Evolutionary conservation across 2,329 filamentous ascomycete genomes (phyloP).

Genomic region (Colletotrichum sp.): DNA sequence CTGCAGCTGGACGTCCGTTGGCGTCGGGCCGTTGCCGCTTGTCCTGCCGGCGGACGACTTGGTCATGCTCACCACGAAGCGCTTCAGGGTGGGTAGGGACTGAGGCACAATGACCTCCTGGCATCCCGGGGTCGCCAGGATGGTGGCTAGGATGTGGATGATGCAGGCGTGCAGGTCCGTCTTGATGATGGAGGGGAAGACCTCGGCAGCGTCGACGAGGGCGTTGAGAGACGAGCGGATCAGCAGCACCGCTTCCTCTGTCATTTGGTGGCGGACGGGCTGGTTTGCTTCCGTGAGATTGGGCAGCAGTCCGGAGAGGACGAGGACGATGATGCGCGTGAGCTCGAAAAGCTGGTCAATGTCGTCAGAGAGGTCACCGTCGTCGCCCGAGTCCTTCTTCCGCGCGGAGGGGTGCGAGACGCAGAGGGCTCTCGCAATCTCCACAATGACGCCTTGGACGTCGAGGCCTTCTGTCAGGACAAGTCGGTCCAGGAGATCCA

Average conservation of each 20-base stretch:
- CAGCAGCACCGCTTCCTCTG: conserved; percentile 84
- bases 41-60: conserved; percentile 38
- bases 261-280: conserved; percentile 76
- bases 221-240: conserved; percentile 83
- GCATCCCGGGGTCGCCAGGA: conserved; percentile 84
- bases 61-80: conserved; percentile 82
- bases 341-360: conserved; percentile 98
- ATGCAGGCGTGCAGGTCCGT: conserved; percentile 96
- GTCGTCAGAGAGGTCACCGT: conserved; percentile 88
- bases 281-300: conserved; percentile 74
- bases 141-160: conserved; percentile 93
- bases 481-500: conserved; percentile 92
- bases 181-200: conserved; percentile 96
- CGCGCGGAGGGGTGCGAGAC: conserved; percentile 90
- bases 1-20: conserved; percentile 73
- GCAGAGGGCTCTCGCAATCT: conserved; percentile 89
- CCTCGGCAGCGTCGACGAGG: conserved; percentile 90
- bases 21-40: conserved; percentile 41
- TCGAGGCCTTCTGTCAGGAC: conserved; percentile 89
- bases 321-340: conserved; percentile 93
- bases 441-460: conserved; percentile 90
- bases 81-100: conserved; percentile 87
- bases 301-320: conserved; percentile 85
- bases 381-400: conserved; percentile 67
- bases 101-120: conserved; percentile 90